These are phyloP conservation scores for Exserohilum rostratum DNA, from an alignment of 2,329 filamentous ascomycete species.

Conservation along the genomic window DNA sequence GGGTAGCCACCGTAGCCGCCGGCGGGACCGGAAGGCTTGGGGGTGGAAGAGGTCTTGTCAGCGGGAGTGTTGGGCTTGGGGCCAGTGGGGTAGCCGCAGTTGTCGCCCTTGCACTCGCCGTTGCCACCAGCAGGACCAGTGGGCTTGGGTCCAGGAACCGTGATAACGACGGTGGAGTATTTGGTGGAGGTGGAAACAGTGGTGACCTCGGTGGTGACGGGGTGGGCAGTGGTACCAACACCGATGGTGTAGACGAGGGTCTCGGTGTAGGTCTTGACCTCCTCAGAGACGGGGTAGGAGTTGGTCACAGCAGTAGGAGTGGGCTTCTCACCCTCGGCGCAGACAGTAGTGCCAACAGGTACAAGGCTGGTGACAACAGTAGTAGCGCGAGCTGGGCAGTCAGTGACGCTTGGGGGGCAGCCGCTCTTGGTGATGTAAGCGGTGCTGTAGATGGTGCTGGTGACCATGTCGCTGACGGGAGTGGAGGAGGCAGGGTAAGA, in stretches of 20 bases:
- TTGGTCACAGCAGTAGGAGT: slow-evolving; percentile 22
- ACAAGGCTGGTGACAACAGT: slow-evolving; percentile 50
- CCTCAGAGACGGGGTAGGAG: slow-evolving; percentile 32
- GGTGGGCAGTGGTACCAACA: slow-evolving; percentile 51
- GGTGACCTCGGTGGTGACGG: slow-evolving; percentile 49
- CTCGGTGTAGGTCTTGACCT: slow-evolving; percentile 46
- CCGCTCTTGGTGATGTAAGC: slow-evolving; percentile 45
- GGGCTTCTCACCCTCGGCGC: slow-evolving; percentile 39
- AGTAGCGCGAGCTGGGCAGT: slow-evolving; percentile 31
- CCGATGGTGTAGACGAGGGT: slow-evolving; percentile 54
- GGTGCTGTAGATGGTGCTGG: slow-evolving; percentile 53
- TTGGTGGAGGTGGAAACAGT: slow-evolving; percentile 41
- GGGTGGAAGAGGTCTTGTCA: slow-evolving; percentile 27
- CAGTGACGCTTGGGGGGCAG: slow-evolving; percentile 11
- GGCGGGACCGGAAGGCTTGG: slow-evolving; percentile 4
- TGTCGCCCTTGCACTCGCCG: too few species aligned
- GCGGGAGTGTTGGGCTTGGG: slow-evolving; percentile 42
- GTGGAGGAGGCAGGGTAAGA: slow-evolving; percentile 44
- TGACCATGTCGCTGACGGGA: slow-evolving; percentile 46
- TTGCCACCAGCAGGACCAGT: not conserved
- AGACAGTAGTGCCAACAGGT: slow-evolving; percentile 53
- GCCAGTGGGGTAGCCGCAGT: slow-evolving; percentile 7
- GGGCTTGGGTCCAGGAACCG: slow-evolving; percentile 15
- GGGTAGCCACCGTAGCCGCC: slow-evolving; percentile 1
- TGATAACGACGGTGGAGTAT: slow-evolving; percentile 42